Base-by-base conservation (phyloP, 768 basidiomycete species). In the Sistotremastrum niveocremeum region DNA sequence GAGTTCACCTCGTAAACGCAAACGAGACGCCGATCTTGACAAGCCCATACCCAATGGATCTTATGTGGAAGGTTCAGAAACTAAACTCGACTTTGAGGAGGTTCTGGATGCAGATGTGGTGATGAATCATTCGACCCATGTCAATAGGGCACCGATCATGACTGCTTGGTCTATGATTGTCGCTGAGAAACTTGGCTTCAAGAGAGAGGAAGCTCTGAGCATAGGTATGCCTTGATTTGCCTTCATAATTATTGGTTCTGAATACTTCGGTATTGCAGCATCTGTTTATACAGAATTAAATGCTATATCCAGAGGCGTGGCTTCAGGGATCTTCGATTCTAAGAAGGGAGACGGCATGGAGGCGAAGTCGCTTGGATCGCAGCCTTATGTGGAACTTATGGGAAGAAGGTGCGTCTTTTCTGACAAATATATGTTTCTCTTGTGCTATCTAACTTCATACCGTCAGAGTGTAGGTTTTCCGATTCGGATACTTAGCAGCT, bases 231-330 rank as follows among this genome's bases (percentile, higher is more conserved):
- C n/a, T 47, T 8, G 10, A 9, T 20, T 4, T 8, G 44, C 7
- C 41, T 34, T 39, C 8, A 20, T 10, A 28, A n/a, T 29, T 32
- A 20, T 46, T 38, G 42, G 35, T 8, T 47, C 34, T 33, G 41
- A 47, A 34, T 40, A 39, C 10, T 39, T 37, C 45, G 8, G 35
- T 34, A 9, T 41, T 36, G 39, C 51, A 90, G 93, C 91, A 4
- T 85, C 88, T 41, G 88, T 82, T 12, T 95, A 90, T 60, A 94
- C 91, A 7, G 89, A 94, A 58, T 76, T 94, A 74, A 94, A 93
- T 52, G 88, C 88, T 1, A 65, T 85, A 36, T 68, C 81, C 31
- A 94, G 90, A 59, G 91, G 89, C 7, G 70, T 88, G 28, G 79
- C 82, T 34, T 67, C 95, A 29, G 90, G 93, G 3, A 72, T 91